Percentiles rank a stretch among this genome's conserved stretches.
Evolutionary conservation across 257 asterid genomes (phyloP).

Genomic region (Scutellaria galericulata): DNA sequence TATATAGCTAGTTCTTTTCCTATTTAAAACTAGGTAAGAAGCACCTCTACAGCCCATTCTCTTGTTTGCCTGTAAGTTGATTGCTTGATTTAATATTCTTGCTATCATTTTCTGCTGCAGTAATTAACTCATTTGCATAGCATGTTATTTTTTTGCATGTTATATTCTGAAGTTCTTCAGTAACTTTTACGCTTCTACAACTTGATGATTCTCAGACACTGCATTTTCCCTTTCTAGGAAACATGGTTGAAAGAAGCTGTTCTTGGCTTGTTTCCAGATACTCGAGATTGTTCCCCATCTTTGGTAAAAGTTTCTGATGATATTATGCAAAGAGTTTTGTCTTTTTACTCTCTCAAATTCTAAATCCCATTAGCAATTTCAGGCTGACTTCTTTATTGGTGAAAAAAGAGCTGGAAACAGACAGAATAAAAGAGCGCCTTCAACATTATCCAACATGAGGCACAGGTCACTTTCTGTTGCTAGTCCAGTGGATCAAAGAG

Average conservation of each 20-base stretch:
- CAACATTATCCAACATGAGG: slow-evolving; percentile 54
- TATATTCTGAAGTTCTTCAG: slow-evolving; percentile 6
- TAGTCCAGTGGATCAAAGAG: slow-evolving; percentile 58
- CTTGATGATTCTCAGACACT: slow-evolving; percentile 25
- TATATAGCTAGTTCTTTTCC: slow-evolving; percentile 1
- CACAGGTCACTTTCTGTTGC: slow-evolving; percentile 64
- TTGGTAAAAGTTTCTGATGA: slow-evolving; percentile 57
- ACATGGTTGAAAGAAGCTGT: slow-evolving; percentile 88
- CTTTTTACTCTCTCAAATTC: slow-evolving; percentile 22
- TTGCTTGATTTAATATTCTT: slow-evolving; percentile 9
- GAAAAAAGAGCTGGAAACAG: slow-evolving; percentile 68
- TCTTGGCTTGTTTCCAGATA: slow-evolving; percentile 86
- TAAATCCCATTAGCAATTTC: slow-evolving; percentile 39
- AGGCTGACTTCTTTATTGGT: slow-evolving; percentile 75
- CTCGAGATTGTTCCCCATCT: slow-evolving; percentile 81
- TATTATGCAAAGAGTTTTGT: slow-evolving; percentile 23
- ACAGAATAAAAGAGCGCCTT: slow-evolving; percentile 62
- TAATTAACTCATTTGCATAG: slow-evolving; percentile 4
- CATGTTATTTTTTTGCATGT: slow-evolving; percentile 1
- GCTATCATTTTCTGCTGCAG: slow-evolving; percentile 5
- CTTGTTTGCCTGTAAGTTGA: slow-evolving; percentile 24
- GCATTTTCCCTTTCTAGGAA: slow-evolving; percentile 59
- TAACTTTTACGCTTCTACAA: slow-evolving; percentile 13
- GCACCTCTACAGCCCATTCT: not conserved
- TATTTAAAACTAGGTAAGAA: not conserved